Conservation (phyloP, 129 eudicot genomes). For the Tanacetum coccineum region DNA sequence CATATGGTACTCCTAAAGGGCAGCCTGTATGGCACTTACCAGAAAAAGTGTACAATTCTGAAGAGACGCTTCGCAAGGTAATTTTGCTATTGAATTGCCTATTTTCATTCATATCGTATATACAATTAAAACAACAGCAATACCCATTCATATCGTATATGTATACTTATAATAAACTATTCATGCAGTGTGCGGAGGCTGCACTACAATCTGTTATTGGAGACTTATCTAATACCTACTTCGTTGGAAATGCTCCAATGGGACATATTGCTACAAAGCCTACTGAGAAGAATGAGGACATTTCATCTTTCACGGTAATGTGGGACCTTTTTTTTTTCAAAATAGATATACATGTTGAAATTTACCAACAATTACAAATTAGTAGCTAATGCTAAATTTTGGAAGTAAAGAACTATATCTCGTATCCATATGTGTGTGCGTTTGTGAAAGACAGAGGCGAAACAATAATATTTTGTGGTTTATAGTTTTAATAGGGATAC, state of each 20-base stretch:
- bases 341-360: not conserved
- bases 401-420: too few relatives aligned
- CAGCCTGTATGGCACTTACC: slow-evolving; percentile 93
- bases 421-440: too few relatives aligned
- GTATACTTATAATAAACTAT: slow-evolving; percentile 5
- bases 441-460: too few relatives aligned
- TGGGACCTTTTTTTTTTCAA: not conserved
- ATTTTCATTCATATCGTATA: not conserved
- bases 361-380: not conserved
- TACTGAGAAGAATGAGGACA: slow-evolving; percentile 31
- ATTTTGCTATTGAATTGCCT: slow-evolving; percentile 10
- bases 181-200: slow-evolving; percentile 88
- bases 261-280: slow-evolving; percentile 62
- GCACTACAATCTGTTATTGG: slow-evolving; percentile 80
- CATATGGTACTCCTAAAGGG: slow-evolving; percentile 53
- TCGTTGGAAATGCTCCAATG: slow-evolving; percentile 97
- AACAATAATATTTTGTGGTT: too few relatives aligned
- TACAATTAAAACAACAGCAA: too few relatives aligned
- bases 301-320: slow-evolving; percentile 54
- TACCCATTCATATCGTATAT: not conserved
- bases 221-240: slow-evolving; percentile 80
- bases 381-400: too few relatives aligned
- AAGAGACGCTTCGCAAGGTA: slow-evolving; percentile 89
- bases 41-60: slow-evolving; percentile 74
- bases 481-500: too few relatives aligned